Percentiles rank a stretch among this genome's conserved stretches.
Conservation (phyloP, 179 eudicot genomes). For the Sideroxylon spinosum region DNA sequence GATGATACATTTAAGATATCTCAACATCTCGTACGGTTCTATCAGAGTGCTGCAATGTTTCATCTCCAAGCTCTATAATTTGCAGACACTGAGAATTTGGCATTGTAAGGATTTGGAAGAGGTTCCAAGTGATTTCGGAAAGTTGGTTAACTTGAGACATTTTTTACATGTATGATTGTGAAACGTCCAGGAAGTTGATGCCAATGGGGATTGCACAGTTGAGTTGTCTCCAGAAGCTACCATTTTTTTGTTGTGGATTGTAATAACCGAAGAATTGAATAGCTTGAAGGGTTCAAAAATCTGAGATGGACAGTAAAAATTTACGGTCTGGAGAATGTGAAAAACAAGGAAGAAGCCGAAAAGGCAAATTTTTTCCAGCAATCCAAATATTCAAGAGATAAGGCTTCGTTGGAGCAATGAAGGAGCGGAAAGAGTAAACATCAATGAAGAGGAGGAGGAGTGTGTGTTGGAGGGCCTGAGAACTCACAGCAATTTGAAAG, state of each 20-base stretch:
- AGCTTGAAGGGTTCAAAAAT: not conserved
- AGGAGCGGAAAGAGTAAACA: not conserved
- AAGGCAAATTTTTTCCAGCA: conserved; percentile 11
- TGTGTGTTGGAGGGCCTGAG: not conserved
- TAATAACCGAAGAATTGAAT: conserved; percentile 9
- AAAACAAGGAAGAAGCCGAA: conserved; percentile 13
- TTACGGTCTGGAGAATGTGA: conserved; percentile 13
- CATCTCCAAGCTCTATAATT: conserved; percentile 18
- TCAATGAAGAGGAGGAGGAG: not conserved
- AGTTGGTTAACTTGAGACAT: conserved; percentile 23
- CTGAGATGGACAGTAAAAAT: not conserved
- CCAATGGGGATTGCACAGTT: conserved; percentile 25
- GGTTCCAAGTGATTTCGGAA: conserved; percentile 17
- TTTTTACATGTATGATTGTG: conserved; percentile 14
- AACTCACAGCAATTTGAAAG: not conserved
- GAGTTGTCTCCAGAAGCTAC: conserved; percentile 21
- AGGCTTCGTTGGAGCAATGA: not conserved
- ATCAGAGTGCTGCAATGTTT: conserved; percentile 26
- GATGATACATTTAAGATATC: conserved; percentile 27
- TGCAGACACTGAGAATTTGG: conserved; percentile 25
- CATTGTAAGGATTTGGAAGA: not conserved
- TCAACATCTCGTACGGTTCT: conserved; percentile 18
- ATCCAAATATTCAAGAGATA: conserved; percentile 10
- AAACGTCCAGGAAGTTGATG: not conserved
- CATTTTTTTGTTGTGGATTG: conserved; percentile 21